Evolutionary conservation across 2,329 filamentous ascomycete species (phyloP).

Genomic region (Chaetomiaceae sp.): DNA sequence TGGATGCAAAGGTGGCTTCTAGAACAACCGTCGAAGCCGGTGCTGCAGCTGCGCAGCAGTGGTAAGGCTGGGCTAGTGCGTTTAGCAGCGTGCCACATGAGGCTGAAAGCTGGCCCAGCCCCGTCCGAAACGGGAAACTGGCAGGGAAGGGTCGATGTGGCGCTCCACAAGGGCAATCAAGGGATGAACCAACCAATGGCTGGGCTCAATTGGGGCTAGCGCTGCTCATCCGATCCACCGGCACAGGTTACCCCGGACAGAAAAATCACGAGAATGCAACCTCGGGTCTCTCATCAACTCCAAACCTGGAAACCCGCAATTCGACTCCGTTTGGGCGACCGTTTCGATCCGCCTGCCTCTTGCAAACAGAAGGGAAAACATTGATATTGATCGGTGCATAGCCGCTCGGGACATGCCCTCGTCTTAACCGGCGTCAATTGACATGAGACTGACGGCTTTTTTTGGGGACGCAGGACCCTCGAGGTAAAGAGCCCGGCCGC

Average conservation of each 20-base stretch:
- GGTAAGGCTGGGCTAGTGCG: conserved; percentile 23
- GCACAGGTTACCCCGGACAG: not conserved
- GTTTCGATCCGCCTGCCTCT: not conserved
- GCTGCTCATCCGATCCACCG: not conserved
- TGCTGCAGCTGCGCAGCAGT: conserved; percentile 22
- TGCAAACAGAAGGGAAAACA: not conserved
- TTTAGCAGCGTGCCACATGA: conserved; percentile 16
- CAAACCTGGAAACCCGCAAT: too few relatives aligned
- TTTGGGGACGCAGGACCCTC: too few relatives aligned
- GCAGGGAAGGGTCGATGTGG: conserved; percentile 2
- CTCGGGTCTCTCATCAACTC: too few relatives aligned
- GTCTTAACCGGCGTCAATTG: not conserved
- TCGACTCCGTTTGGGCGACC: too few relatives aligned
- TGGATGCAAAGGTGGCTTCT: conserved; percentile 16
- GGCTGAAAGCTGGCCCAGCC: conserved; percentile 7
- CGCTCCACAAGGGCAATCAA: not conserved
- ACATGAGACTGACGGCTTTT: conserved; percentile 10
- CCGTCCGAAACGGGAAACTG: not conserved
- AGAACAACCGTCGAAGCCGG: conserved; percentile 21
- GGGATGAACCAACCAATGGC: not conserved
- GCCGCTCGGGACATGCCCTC: not conserved
- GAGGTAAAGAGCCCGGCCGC: not conserved
- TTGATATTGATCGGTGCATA: not conserved
- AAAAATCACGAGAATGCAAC: too few relatives aligned
- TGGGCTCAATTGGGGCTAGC: not conserved